These are phyloP conservation scores for Komagataella pseudopastoris DNA, from an alignment of 805 yeast species.

Conservation along the genomic window DNA sequence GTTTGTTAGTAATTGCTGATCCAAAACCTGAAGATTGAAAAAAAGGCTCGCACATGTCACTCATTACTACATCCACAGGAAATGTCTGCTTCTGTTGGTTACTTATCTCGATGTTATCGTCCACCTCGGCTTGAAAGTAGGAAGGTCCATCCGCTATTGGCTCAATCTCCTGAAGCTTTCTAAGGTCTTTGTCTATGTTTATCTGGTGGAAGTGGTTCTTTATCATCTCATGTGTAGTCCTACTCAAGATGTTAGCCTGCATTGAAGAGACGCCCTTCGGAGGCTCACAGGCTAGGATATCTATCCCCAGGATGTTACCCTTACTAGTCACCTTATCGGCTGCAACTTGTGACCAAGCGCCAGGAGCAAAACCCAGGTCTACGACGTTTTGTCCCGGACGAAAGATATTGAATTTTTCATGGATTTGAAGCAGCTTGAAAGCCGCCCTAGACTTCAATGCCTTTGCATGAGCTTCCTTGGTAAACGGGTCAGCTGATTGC, in stretches of 20 bases:
- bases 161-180: slow-evolving; percentile 2
- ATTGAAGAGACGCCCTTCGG: slow-evolving; percentile 69
- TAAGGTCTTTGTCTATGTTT: slow-evolving; percentile 2
- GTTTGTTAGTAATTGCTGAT: slow-evolving; percentile 59
- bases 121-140: slow-evolving; percentile 8
- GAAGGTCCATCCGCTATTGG: slow-evolving; percentile 2
- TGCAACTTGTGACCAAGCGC: slow-evolving; percentile 90
- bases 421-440: slow-evolving; percentile 67
- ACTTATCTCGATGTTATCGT: slow-evolving; percentile 3
- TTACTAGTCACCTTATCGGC: slow-evolving; percentile 31
- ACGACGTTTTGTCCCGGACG: slow-evolving; percentile 45
- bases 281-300: slow-evolving; percentile 65
- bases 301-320: slow-evolving; percentile 67
- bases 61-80: slow-evolving; percentile 54
- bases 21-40: slow-evolving; percentile 36
- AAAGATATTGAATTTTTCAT: slow-evolving; percentile 50
- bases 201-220: slow-evolving; percentile 30
- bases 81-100: slow-evolving; percentile 3
- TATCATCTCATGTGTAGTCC: slow-evolving; percentile 44
- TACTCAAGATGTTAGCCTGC: slow-evolving; percentile 79
- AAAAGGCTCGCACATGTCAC: slow-evolving; percentile 75
- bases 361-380: slow-evolving; percentile 90
- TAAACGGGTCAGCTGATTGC: slow-evolving; percentile 49
- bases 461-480: slow-evolving; percentile 49
- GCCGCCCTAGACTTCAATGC: slow-evolving; percentile 81